These are phyloP conservation scores for Cubamyces lactineus DNA, from an alignment of 768 basidiomycete species.

Conservation along the genomic window DNA sequence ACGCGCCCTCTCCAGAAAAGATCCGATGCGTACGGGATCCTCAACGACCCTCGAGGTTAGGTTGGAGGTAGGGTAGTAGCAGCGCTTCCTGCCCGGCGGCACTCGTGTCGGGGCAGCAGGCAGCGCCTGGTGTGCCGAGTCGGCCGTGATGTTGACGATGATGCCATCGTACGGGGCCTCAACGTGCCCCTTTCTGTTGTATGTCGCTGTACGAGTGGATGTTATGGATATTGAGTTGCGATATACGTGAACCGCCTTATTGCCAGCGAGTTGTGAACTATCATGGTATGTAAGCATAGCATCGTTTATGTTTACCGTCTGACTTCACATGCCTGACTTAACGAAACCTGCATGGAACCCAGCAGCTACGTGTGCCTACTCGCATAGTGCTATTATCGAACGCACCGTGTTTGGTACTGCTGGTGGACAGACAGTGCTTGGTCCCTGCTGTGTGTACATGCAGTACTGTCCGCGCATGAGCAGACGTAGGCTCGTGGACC, in stretches of 20 bases:
- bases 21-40: conserved; percentile 33
- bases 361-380: no score
- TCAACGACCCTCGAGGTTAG: conserved; percentile 34
- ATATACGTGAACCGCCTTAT: no score
- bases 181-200: conserved; percentile 29
- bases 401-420: no score
- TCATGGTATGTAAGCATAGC: no score
- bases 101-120: conserved; percentile 7
- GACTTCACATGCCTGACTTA: no score
- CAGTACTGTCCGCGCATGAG: background rate
- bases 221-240: background rate
- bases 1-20: conserved; percentile 47
- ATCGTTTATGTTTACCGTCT: no score
- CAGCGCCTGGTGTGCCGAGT: conserved; percentile 14
- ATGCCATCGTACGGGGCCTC: conserved; percentile 30
- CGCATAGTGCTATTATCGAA: no score
- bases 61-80: conserved; percentile 26
- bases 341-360: background rate
- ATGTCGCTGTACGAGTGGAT: conserved; percentile 7
- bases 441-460: no score
- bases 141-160: conserved; percentile 11
- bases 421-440: no score
- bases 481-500: no score
- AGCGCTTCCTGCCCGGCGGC: conserved; percentile 23
- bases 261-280: no score